phyloP scores from a whole-genome alignment of 225 moss, liverwort and hornwort genomes.

The Polytrichum commune region DNA sequence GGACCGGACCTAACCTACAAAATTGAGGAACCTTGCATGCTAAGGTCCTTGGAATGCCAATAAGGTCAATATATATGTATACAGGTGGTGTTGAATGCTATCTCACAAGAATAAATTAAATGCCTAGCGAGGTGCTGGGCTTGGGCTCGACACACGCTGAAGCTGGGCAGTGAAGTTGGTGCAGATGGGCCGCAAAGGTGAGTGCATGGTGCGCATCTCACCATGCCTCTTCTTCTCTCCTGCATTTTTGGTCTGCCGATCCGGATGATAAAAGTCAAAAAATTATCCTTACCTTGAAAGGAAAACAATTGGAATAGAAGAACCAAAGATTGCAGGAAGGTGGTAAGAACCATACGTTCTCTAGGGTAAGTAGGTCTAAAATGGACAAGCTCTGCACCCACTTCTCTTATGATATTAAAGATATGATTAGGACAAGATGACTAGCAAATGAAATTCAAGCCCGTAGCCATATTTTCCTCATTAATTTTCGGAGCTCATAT shows the following conservation, averaged over 20 bases:
- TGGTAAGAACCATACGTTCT: background rate
- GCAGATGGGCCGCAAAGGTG: conserved; percentile 55
- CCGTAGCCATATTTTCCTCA: no score
- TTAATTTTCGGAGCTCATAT: no score
- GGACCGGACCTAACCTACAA: conserved; percentile 23
- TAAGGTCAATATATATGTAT: no score
- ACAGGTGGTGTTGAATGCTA: no score
- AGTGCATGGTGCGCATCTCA: conserved; percentile 55
- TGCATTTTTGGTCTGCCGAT: conserved; percentile 51
- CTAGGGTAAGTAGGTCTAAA: no score
- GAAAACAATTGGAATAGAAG: no score
- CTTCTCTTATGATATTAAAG: no score
- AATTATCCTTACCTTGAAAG: no score
- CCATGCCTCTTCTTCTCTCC: conserved; percentile 60
- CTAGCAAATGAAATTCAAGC: no score
- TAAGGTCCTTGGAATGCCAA: conserved; percentile 13
- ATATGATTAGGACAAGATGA: no score
- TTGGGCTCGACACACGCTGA: conserved; percentile 29
- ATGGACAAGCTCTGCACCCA: no score
- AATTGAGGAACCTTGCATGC: conserved; percentile 22
- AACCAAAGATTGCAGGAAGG: background rate
- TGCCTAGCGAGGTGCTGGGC: conserved; percentile 63
- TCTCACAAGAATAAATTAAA: no score
- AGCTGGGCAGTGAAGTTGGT: conserved; percentile 52
- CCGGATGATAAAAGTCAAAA: background rate